Evolutionary conservation across 2,329 filamentous ascomycete genomes (phyloP).

Genomic region (Colletotrichum graminicola): DNA sequence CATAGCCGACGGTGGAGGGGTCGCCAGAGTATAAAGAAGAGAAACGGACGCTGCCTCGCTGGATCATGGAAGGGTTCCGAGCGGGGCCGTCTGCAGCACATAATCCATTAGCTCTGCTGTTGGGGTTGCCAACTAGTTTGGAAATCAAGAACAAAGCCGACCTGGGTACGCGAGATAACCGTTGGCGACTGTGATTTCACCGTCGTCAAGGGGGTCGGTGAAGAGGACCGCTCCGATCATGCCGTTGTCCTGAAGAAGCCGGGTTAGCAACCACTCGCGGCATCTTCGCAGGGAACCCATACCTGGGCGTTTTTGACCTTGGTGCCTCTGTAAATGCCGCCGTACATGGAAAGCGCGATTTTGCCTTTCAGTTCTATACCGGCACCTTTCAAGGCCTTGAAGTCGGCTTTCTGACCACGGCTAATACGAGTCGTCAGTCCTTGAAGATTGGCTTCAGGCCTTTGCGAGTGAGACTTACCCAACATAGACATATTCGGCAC

Average conservation of each 20-base stretch:
- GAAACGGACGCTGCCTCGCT: constrained; percentile 35
- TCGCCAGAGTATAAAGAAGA: constrained; percentile 30
- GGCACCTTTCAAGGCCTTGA: constrained; percentile 15
- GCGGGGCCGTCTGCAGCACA: constrained; percentile 7
- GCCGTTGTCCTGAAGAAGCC: constrained; percentile 10
- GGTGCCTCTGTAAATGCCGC: constrained; percentile 25
- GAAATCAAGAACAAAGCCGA: background rate
- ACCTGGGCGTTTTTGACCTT: constrained; percentile 30
- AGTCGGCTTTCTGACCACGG: constrained; percentile 24
- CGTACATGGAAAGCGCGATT: constrained; percentile 31
- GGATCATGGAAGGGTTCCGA: constrained; percentile 32
- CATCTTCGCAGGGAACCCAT: background rate
- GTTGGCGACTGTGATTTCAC: constrained; percentile 34
- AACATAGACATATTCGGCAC: constrained; percentile 31
- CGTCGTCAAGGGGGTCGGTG: constrained; percentile 27
- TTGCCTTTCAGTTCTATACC: constrained; percentile 31
- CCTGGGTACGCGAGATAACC: constrained; percentile 29
- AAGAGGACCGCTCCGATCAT: constrained; percentile 33
- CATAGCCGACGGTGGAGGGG: constrained; percentile 23
- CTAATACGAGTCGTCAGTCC: background rate
- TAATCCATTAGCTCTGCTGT: background rate
- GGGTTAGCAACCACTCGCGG: background rate
- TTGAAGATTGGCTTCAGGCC: background rate
- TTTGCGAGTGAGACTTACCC: background rate
- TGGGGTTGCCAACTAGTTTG: background rate